Base-by-base conservation (phyloP, 495 filamentous ascomycete species). In the Hypoxylon trugodes region DNA sequence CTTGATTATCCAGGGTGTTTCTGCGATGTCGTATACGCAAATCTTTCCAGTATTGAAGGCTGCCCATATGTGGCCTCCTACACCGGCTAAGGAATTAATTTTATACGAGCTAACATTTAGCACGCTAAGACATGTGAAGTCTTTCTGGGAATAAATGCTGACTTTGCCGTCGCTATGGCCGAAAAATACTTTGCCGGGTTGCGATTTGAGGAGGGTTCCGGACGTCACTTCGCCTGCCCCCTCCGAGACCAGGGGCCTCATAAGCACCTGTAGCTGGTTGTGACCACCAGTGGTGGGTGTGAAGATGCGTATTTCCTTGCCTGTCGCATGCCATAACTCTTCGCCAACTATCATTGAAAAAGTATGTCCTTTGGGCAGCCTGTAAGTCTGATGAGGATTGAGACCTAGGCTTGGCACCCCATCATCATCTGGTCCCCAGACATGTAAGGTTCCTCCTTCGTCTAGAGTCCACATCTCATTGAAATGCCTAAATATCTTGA, bases 21-120 rank as follows among this genome's bases (percentile, higher is more conserved):
- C 83, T 6, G 74, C 83, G 24, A 91, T 89, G 69, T 98, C 93
- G 70, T 97, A 98, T 9, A 98, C 90, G 61, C 91, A 92, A 24
- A 96, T 87, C 86, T 90, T 96, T n/a, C 95, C 95, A 2, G 89
- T 96, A 69, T 93, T 96, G 75, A 92, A 98, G 5, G 87, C 96
- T 28, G 93, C 92, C 95, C 95, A 98, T 6, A 98, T 82, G 72
- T 92, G 85, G 59, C 87, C 84, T 0, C 93, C 94, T 6, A 92
- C 90, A 6, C 92, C 90, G 13, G 85, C 85, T 22, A 98, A 82
- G 22, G 90, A 89, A 69, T 91, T 97, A 75, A 98, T 94, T 76
- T 97, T 98, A 81, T 97, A 98, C 3, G 92, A 82, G 74, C 92
- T 98, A 59, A 96, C 85, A 66, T 83, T 96, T 46, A 97, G 79